Evolutionary conservation across 306 rosid species (phyloP).

Genomic region (Potentilla sterilis): DNA sequence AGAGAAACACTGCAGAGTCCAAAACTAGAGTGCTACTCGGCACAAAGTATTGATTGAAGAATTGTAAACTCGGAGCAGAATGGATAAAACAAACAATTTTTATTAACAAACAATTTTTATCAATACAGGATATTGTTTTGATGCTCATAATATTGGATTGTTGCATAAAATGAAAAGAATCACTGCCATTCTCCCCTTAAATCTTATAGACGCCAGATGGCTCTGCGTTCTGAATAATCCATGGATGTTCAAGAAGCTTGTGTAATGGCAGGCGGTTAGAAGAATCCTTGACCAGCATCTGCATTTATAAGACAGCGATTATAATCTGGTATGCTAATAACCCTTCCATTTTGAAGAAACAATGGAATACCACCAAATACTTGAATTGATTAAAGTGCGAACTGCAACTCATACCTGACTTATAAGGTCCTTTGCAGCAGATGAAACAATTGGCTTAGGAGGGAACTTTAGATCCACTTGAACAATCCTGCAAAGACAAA

Average conservation of each 20-base stretch:
- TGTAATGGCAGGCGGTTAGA: slow-evolving; percentile 77
- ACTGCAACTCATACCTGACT: slow-evolving; percentile 56
- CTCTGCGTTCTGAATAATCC: slow-evolving; percentile 97
- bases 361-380: neutral
- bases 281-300: slow-evolving; percentile 96
- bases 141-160: slow-evolving; percentile 1
- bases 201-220: slow-evolving; percentile 78
- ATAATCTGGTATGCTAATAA: slow-evolving; percentile 13
- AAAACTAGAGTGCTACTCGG: neutral
- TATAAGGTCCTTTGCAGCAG: slow-evolving; percentile 89
- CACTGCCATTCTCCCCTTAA: slow-evolving; percentile 15
- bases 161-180: neutral
- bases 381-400: neutral
- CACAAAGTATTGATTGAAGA: neutral
- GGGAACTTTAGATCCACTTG: slow-evolving; percentile 98
- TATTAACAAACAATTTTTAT: slow-evolving; percentile 1
- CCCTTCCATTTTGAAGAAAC: neutral
- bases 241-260: slow-evolving; percentile 93
- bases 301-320: neutral
- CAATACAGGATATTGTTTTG: neutral
- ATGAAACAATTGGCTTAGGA: slow-evolving; percentile 81
- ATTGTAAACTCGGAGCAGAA: neutral
- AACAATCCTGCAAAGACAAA: slow-evolving; percentile 58
- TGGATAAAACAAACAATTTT: neutral
- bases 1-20: neutral